A percentile compares a stretch with the other conserved stretches of the same genome.
phyloP scores from a whole-genome alignment of 306 rosid genomes.

The Cucumis melo region DNA sequence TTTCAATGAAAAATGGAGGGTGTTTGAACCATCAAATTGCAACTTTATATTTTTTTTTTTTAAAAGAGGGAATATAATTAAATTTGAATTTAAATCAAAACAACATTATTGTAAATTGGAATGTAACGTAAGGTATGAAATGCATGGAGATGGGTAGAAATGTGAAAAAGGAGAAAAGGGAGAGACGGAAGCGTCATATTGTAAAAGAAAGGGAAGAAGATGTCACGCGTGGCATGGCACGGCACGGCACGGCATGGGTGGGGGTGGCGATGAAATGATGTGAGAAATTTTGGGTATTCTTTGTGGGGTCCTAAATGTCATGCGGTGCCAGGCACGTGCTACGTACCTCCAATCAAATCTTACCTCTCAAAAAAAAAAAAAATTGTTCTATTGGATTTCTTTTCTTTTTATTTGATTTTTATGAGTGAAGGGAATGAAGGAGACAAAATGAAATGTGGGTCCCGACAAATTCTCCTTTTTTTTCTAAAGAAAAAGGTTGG shows the following conservation, averaged over 20 bases:
- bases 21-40: too few species aligned
- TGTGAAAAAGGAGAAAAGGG: neutral
- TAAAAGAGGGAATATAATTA: too few species aligned
- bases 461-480: neutral
- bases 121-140: too few species aligned
- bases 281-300: neutral
- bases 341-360: neutral
- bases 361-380: neutral
- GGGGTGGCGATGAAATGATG: neutral
- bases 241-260: constrained; percentile 14
- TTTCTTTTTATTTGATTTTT: too few species aligned
- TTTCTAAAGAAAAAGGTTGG: neutral
- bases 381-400: neutral
- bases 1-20: too few species aligned
- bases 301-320: constrained; percentile 2
- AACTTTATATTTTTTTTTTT: too few species aligned
- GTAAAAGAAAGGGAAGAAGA: constrained; percentile 18
- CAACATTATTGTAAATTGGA: too few species aligned
- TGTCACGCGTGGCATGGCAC: constrained; percentile 31
- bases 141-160: too few species aligned
- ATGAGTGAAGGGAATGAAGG: constrained; percentile 8
- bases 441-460: neutral
- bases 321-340: constrained; percentile 9
- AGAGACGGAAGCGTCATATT: neutral
- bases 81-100: too few species aligned